These are phyloP conservation scores for Candida pseudocylindracea DNA, from an alignment of 1,139 yeast species.

Conservation along the genomic window DNA sequence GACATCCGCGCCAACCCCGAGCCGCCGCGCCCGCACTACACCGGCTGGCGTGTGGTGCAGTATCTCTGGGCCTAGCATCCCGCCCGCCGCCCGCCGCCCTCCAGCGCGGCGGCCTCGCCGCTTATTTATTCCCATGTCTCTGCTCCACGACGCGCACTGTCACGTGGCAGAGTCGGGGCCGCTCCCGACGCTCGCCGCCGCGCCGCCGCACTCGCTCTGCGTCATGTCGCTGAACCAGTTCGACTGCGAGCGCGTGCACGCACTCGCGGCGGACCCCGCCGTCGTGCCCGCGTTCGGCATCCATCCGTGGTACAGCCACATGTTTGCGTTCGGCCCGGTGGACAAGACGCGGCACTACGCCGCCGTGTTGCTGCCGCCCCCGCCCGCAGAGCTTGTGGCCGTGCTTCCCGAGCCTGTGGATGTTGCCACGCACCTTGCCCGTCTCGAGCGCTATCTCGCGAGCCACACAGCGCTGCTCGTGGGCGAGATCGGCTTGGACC, in stretches of 20 bases:
- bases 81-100: too few relatives aligned
- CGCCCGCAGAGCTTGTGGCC: slow-evolving; percentile 17
- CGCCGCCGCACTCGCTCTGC: neutral
- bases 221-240: slow-evolving; percentile 38
- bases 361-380: slow-evolving; percentile 20
- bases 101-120: too few relatives aligned
- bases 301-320: slow-evolving; percentile 81
- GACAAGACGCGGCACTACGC: slow-evolving; percentile 29
- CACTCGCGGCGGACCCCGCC: slow-evolving; percentile 5
- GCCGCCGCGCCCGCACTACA: slow-evolving; percentile 8
- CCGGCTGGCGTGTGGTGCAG: slow-evolving; percentile 6
- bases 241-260: slow-evolving; percentile 18
- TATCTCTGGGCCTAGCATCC: too few relatives aligned
- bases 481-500: slow-evolving; percentile 89
- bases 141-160: too few relatives aligned
- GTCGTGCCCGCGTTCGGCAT: slow-evolving; percentile 54
- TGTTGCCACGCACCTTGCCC: slow-evolving; percentile 14
- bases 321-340: slow-evolving; percentile 14
- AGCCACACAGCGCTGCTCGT: slow-evolving; percentile 11
- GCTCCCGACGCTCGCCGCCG: too few relatives aligned
- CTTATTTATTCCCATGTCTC: too few relatives aligned
- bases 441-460: slow-evolving; percentile 8
- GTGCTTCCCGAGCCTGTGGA: slow-evolving; percentile 40
- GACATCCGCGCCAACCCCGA: slow-evolving; percentile 17
- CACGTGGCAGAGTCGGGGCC: too few relatives aligned